phyloP scores from a whole-genome alignment of 352 stramenopile species.

The Aphanomyces invadans region DNA sequence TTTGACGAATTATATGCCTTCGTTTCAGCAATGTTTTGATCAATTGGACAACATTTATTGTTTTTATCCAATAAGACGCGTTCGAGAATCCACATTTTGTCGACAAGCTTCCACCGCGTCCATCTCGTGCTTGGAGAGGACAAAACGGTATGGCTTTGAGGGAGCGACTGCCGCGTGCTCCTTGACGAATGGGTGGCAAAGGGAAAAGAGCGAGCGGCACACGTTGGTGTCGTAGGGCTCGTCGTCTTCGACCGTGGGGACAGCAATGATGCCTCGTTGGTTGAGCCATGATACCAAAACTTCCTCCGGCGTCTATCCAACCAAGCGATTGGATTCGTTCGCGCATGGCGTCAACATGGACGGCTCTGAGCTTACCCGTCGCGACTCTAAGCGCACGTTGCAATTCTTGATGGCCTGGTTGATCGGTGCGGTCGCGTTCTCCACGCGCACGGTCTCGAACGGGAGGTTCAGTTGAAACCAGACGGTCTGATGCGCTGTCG shows the following conservation, averaged over 20 bases:
- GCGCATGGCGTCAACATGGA: too few relatives aligned
- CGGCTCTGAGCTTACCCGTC: not conserved
- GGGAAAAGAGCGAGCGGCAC: not conserved
- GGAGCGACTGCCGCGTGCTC: not conserved
- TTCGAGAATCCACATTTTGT: too few relatives aligned
- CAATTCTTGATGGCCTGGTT: not conserved
- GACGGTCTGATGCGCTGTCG: not conserved
- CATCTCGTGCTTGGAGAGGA: constrained; percentile 2
- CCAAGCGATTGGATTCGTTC: too few relatives aligned
- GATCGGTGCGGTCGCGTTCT: not conserved
- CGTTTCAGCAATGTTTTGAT: not conserved
- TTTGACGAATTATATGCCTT: too few relatives aligned
- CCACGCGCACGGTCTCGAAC: constrained; percentile 10
- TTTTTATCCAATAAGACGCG: too few relatives aligned
- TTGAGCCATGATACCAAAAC: not conserved
- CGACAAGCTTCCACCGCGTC: not conserved
- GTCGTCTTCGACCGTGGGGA: constrained; percentile 11
- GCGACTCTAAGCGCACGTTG: not conserved
- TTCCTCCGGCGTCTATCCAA: not conserved
- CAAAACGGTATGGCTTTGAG: constrained; percentile 7
- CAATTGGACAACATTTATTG: not conserved
- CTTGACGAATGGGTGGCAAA: constrained; percentile 6
- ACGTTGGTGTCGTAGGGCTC: not conserved
- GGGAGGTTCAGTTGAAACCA: not conserved
- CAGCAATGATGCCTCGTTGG: constrained; percentile 5